These are phyloP conservation scores for Lyophyllum atratum DNA, from an alignment of 768 basidiomycete genomes.

Conservation along the genomic window DNA sequence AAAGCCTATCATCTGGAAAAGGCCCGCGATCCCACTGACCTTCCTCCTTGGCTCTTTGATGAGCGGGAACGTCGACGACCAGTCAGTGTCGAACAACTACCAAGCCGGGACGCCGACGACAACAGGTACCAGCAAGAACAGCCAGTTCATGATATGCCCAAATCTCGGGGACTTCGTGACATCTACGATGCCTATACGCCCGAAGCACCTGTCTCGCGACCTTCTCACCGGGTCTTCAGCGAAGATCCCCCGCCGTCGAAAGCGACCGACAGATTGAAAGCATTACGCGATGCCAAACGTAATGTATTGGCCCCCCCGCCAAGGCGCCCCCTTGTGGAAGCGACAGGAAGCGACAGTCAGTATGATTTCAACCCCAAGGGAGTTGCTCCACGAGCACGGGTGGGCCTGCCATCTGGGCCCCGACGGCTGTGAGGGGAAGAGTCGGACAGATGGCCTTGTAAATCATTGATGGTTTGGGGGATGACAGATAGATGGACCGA, in stretches of 20 bases:
- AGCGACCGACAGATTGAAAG: constrained; percentile 49
- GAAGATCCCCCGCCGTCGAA: constrained; percentile 30
- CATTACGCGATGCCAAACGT: constrained; percentile 52
- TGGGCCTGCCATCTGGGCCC: constrained; percentile 38
- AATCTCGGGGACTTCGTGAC: constrained; percentile 34
- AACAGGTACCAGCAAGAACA: neutral
- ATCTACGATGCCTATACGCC: constrained; percentile 36
- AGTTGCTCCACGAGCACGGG: constrained; percentile 19
- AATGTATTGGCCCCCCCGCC: constrained; percentile 12
- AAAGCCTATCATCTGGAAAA: constrained; percentile 68
- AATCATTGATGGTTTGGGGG: constrained; percentile 18
- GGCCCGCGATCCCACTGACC: constrained; percentile 54
- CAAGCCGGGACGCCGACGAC: neutral
- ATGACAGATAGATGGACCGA: constrained; percentile 11
- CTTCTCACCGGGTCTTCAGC: constrained; percentile 1
- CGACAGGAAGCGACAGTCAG: neutral
- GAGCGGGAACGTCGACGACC: constrained; percentile 49
- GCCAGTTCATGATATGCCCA: constrained; percentile 3
- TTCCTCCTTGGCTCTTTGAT: constrained; percentile 69
- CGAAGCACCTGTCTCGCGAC: constrained; percentile 7
- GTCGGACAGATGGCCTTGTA: neutral
- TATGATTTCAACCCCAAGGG: constrained; percentile 8
- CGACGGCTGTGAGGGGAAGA: constrained; percentile 19
- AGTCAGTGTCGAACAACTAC: constrained; percentile 1
- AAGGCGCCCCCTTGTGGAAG: neutral